A percentile compares a stretch with the other conserved stretches of the same genome.
Evolutionary conservation across 2,329 filamentous ascomycete genomes (phyloP).

Genomic region (Colletotrichum noveboracense): DNA sequence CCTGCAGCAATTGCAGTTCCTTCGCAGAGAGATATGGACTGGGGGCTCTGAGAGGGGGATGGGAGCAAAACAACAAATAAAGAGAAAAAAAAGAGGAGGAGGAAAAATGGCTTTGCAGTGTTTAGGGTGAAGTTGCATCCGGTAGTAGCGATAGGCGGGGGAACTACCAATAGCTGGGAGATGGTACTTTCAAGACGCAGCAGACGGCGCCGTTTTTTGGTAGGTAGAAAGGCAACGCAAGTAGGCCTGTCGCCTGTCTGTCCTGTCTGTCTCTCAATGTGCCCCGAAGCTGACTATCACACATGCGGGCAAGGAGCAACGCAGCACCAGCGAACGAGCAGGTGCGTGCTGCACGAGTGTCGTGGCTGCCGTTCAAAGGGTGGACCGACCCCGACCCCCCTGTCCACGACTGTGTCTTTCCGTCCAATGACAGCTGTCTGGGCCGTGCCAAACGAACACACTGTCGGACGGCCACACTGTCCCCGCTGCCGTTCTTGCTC

Average conservation of each 20-base stretch:
- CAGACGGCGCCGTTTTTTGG: neutral
- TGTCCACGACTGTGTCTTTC: neutral
- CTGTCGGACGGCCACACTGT: neutral
- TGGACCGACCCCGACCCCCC: slow-evolving; percentile 23
- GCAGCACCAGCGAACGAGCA: slow-evolving; percentile 16
- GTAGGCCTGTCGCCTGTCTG: neutral
- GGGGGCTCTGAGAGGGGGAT: neutral
- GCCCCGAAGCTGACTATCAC: neutral
- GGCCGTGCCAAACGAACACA: slow-evolving; percentile 1
- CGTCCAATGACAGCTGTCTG: slow-evolving; percentile 13
- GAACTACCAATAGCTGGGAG: neutral
- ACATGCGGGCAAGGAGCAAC: slow-evolving; percentile 13
- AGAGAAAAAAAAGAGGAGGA: neutral
- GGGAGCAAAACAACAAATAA: neutral
- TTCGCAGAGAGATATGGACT: neutral
- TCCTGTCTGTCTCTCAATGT: neutral
- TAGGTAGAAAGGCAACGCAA: neutral
- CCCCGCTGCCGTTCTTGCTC: neutral
- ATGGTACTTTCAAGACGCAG: neutral
- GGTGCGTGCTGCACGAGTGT: slow-evolving; percentile 45
- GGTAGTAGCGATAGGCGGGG: slow-evolving; percentile 11
- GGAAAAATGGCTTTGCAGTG: neutral
- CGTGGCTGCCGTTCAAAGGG: slow-evolving; percentile 54
- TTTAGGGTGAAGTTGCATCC: slow-evolving; percentile 19
- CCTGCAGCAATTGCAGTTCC: slow-evolving; percentile 4